These are phyloP conservation scores for Neurospora sp. DNA, from an alignment of 495 filamentous ascomycete species.

Conservation along the genomic window DNA sequence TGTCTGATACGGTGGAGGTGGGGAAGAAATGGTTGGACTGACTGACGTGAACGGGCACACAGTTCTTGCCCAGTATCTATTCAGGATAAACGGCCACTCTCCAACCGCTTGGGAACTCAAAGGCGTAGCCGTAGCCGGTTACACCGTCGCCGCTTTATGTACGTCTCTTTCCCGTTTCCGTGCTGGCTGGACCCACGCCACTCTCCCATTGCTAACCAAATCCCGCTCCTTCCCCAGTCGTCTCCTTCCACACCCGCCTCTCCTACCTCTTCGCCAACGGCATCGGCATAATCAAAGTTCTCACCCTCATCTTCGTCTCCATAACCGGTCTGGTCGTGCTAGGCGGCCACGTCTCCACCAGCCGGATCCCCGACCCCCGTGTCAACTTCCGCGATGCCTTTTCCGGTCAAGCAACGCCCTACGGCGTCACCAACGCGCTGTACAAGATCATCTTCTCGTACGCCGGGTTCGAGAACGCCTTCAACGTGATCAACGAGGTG, in stretches of 20 bases:
- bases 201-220: background rate
- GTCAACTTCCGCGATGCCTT: constrained; percentile 52
- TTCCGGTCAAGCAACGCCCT: constrained; percentile 34
- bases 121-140: constrained; percentile 51
- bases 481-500: constrained; percentile 58
- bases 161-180: background rate
- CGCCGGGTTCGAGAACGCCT: constrained; percentile 51
- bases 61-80: constrained; percentile 46
- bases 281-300: constrained; percentile 47
- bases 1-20: background rate
- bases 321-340: constrained; percentile 53
- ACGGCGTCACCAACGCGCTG: constrained; percentile 47
- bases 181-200: background rate
- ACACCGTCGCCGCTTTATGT: constrained; percentile 45
- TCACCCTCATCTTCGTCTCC: constrained; percentile 47
- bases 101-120: constrained; percentile 50
- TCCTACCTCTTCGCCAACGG: constrained; percentile 45
- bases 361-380: constrained; percentile 41
- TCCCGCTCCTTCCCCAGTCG: constrained; percentile 18
- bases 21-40: too few species aligned
- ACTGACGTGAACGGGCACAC: background rate
- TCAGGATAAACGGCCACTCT: constrained; percentile 34
- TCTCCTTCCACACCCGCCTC: constrained; percentile 44
- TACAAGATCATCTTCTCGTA: constrained; percentile 58
- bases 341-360: constrained; percentile 39